Percentiles rank a stretch among this genome's conserved stretches.
Conservation (phyloP, 257 asterid genomes). For the Ligustrum vulgare region DNA sequence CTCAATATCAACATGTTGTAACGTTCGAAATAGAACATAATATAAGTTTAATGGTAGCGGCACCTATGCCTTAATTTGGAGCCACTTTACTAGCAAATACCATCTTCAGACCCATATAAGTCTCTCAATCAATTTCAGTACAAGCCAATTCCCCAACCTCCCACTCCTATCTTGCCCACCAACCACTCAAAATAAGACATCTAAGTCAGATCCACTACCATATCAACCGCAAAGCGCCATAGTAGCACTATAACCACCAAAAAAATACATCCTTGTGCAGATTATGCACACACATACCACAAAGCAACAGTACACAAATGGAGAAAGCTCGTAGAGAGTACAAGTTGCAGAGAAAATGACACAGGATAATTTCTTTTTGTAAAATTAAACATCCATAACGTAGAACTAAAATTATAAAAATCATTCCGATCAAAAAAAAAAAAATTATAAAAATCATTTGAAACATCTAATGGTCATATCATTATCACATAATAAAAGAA, state of each 20-base stretch:
- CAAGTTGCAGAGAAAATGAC: too few relatives aligned
- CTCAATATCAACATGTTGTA: not conserved
- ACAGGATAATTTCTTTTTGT: too few relatives aligned
- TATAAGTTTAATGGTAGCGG: constrained; percentile 1
- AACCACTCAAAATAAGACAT: too few relatives aligned
- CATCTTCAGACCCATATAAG: not conserved
- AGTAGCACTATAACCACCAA: not conserved
- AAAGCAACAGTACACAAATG: not conserved
- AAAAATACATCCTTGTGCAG: not conserved
- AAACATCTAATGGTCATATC: too few relatives aligned
- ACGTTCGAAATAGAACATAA: not conserved
- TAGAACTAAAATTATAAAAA: too few relatives aligned
- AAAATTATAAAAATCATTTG: too few relatives aligned
- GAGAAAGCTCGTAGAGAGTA: too few relatives aligned
- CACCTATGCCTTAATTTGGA: not conserved
- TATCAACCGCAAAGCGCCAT: not conserved
- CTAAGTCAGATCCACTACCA: not conserved
- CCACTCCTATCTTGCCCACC: not conserved
- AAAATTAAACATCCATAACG: too few relatives aligned
- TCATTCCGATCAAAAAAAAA: too few relatives aligned
- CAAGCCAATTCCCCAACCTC: not conserved
- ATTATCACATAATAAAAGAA: too few relatives aligned
- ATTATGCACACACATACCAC: not conserved
- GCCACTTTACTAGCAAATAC: not conserved
- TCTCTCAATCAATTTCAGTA: not conserved